A percentile compares a stretch with the other conserved stretches of the same genome.
Conservation (phyloP, 2,329 filamentous ascomycete genomes). For the Biscogniauxia sp. region DNA sequence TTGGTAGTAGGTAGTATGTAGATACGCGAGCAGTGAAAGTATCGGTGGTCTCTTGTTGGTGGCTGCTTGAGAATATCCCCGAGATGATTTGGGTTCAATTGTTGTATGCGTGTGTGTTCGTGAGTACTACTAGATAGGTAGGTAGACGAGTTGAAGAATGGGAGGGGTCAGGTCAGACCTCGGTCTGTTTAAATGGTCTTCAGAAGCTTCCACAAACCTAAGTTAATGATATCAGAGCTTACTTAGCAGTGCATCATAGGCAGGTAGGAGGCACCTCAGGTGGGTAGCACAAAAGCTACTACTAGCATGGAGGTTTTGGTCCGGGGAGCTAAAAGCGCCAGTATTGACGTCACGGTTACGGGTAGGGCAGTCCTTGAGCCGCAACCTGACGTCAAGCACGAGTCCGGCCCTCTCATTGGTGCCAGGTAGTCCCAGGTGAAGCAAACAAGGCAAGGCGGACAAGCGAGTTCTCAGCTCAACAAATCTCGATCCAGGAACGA, state of each 20-base stretch:
- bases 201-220: too few relatives aligned
- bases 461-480: neutral
- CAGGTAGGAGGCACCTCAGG: too few relatives aligned
- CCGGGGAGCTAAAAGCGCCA: neutral
- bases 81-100: too few relatives aligned
- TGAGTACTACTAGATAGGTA: too few relatives aligned
- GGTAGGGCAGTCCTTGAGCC: neutral
- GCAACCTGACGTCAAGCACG: constrained; percentile 2
- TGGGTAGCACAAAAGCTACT: neutral
- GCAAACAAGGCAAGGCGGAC: neutral
- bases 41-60: neutral
- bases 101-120: too few relatives aligned
- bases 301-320: neutral
- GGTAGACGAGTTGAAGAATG: too few relatives aligned
- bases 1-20: neutral
- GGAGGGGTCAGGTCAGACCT: too few relatives aligned
- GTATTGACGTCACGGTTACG: constrained; percentile 15
- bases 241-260: constrained; percentile 10
- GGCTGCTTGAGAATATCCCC: too few relatives aligned
- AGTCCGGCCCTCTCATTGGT: neutral
- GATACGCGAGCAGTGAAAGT: neutral
- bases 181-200: too few relatives aligned
- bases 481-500: constrained; percentile 6
- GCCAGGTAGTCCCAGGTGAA: constrained; percentile 6
- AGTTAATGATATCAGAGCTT: constrained; percentile 4